Conservation (phyloP, 345 rosid species). For the Eucalyptus rudis region DNA sequence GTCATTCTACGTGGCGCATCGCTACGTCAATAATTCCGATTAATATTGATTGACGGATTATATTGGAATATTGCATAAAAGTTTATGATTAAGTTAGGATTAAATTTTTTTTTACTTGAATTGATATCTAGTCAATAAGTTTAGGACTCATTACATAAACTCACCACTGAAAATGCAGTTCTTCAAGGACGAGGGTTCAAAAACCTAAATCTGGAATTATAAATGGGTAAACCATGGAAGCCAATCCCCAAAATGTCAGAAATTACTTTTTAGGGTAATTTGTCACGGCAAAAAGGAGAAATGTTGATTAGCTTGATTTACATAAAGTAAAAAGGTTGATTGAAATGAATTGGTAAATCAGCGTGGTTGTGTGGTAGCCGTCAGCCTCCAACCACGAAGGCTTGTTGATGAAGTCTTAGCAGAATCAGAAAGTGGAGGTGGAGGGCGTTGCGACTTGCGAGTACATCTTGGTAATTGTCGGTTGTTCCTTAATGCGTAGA, state of each 20-base stretch:
- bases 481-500: conserved; percentile 4
- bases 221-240: neutral
- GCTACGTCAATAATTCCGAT: neutral
- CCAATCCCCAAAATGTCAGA: neutral
- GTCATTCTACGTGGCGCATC: fast-evolving
- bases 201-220: neutral
- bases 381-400: conserved; percentile 6
- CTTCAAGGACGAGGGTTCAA: neutral
- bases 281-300: neutral
- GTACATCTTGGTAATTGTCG: conserved; percentile 10
- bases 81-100: fast-evolving
- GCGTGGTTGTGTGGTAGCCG: neutral
- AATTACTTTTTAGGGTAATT: neutral
- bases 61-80: neutral
- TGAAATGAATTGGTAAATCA: neutral
- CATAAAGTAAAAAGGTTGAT: neutral
- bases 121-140: neutral
- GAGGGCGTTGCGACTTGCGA: neutral
- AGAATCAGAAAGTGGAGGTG: neutral
- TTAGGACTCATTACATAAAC: neutral
- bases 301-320: neutral
- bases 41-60: neutral
- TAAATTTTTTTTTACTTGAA: neutral
- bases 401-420: conserved; percentile 7
- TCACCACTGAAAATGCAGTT: neutral